Evolutionary conservation across 2,329 filamentous ascomycete species (phyloP).

Genomic region (Boeremia exigua): DNA sequence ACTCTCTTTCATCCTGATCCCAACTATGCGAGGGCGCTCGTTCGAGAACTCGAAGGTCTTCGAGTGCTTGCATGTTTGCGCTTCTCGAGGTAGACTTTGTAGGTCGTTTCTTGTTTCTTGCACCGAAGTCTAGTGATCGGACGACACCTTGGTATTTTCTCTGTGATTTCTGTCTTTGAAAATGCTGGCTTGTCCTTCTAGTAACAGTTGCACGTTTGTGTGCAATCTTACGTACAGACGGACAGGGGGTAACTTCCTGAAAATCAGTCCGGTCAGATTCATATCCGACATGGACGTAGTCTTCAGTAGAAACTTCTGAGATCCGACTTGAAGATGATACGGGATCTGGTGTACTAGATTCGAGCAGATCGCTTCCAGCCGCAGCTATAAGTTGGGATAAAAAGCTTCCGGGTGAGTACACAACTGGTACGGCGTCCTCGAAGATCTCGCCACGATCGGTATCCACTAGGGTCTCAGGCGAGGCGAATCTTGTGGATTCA

Average conservation of each 20-base stretch:
- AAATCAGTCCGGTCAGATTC: constrained; percentile 9
- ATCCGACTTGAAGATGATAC: not conserved
- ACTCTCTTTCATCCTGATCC: constrained; percentile 11
- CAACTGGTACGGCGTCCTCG: not conserved
- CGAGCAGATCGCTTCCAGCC: not conserved
- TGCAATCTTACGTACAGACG: not conserved
- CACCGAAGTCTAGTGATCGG: not conserved
- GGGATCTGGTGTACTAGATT: too few species aligned
- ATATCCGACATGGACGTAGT: not conserved
- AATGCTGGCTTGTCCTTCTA: not conserved
- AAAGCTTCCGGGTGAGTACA: not conserved
- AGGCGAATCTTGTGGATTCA: not conserved
- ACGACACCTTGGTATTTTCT: not conserved
- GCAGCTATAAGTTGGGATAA: not conserved
- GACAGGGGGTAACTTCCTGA: not conserved
- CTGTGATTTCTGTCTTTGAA: not conserved
- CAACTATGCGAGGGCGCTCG: constrained; percentile 3
- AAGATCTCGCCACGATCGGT: not conserved
- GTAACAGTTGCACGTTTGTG: not conserved
- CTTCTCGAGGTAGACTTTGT: not conserved
- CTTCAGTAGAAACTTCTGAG: not conserved
- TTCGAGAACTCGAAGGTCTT: not conserved
- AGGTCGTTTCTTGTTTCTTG: not conserved
- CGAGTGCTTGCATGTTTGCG: not conserved
- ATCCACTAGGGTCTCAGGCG: not conserved